phyloP scores from a whole-genome alignment of 202 grass and related monocot genomes.

The Miscanthus sacchariflorus region DNA sequence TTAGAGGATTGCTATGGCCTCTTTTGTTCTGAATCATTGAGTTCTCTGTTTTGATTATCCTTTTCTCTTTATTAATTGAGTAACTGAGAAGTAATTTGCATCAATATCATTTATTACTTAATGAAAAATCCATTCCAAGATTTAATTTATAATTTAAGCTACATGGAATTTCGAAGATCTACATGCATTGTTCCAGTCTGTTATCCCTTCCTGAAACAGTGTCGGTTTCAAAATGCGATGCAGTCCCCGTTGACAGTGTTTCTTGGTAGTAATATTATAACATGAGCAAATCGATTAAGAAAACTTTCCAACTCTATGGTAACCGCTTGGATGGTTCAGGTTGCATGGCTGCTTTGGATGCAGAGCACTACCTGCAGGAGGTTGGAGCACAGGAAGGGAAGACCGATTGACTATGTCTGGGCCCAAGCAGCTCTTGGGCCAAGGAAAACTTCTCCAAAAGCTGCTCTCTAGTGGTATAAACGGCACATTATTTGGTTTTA shows the following conservation, averaged over 20 bases:
- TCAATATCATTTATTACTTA: background rate
- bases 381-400: constrained; percentile 74
- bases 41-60: background rate
- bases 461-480: constrained; percentile 23
- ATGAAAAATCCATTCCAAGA: background rate
- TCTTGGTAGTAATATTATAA: background rate
- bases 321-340: constrained; percentile 48
- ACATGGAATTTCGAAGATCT: background rate
- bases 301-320: background rate
- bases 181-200: constrained; percentile 5
- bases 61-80: background rate
- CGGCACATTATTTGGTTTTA: constrained; percentile 14
- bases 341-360: constrained; percentile 98
- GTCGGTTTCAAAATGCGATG: background rate
- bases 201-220: background rate
- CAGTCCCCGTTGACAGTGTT: background rate
- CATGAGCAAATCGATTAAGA: background rate
- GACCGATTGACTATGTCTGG: constrained; percentile 60
- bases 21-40: background rate
- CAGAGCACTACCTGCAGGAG: constrained; percentile 93
- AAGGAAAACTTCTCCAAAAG: constrained; percentile 21
- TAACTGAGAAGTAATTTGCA: background rate
- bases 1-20: background rate
- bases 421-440: constrained; percentile 5
- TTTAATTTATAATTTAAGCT: background rate